phyloP scores from a whole-genome alignment of 1,284 basidiomycete species.

The Puccinia triticina region DNA sequence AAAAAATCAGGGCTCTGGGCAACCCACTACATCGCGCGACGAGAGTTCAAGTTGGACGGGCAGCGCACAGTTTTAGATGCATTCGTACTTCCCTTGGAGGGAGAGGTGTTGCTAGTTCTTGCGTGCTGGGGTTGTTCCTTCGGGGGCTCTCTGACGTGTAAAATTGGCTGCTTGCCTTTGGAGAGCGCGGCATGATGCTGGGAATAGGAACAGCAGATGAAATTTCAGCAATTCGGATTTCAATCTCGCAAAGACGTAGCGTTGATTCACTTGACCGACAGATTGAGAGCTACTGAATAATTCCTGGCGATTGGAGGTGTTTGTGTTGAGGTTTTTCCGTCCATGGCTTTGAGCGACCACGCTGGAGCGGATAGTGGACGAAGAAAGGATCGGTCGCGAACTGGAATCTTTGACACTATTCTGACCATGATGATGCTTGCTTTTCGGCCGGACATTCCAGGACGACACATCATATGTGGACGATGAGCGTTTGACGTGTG shows the following conservation, averaged over 20 bases:
- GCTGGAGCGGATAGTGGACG: background rate
- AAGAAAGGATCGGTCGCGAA: slow-evolving; percentile 2
- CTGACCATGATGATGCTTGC: background rate
- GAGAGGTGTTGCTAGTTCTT: background rate
- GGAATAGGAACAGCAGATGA: background rate
- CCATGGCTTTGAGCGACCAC: background rate
- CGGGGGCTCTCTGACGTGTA: background rate
- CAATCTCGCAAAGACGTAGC: background rate
- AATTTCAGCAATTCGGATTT: background rate
- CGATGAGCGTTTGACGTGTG: background rate
- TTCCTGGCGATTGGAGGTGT: background rate
- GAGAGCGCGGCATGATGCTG: background rate
- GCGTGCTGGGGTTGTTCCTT: background rate
- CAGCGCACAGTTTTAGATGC: background rate
- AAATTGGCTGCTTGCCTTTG: background rate
- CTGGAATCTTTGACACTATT: background rate
- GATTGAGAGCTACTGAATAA: background rate
- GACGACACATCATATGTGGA: slow-evolving; percentile 6
- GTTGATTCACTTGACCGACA: background rate
- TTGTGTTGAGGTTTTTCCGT: background rate
- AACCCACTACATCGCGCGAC: background rate
- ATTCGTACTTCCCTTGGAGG: background rate
- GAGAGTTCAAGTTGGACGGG: background rate
- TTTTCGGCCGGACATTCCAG: background rate
- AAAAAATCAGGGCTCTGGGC: background rate